These are phyloP conservation scores for Ehretia macrophylla DNA, from an alignment of 257 asterid species.

Conservation along the genomic window DNA sequence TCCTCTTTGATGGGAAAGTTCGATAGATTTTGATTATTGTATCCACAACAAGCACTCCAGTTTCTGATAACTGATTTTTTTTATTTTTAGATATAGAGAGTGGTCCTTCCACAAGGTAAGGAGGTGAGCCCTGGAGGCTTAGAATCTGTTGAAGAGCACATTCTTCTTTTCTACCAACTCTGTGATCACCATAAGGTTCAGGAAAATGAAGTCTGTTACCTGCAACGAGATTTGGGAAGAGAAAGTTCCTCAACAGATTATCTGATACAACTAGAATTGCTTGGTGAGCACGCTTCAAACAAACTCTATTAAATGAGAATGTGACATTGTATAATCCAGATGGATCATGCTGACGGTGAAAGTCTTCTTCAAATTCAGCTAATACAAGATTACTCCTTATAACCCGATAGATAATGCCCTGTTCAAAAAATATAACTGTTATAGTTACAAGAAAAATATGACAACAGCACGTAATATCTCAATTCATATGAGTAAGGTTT, in stretches of 20 bases:
- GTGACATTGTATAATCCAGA: slow-evolving; percentile 16
- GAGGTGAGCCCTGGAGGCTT: slow-evolving; percentile 20
- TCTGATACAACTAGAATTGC: slow-evolving; percentile 14
- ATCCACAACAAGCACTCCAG: not conserved
- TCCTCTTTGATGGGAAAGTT: slow-evolving; percentile 7
- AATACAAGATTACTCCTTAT: not conserved
- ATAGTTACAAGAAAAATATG: too few relatives aligned
- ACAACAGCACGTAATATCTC: too few relatives aligned
- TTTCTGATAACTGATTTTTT: too few relatives aligned
- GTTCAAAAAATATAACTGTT: not conserved
- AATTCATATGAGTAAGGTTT: too few relatives aligned
- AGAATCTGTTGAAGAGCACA: slow-evolving; percentile 8
- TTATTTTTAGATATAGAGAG: slow-evolving; percentile 1
- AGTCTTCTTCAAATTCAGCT: slow-evolving; percentile 16
- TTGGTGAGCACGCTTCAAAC: slow-evolving; percentile 24
- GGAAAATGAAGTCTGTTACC: not conserved
- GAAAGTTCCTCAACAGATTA: slow-evolving; percentile 4
- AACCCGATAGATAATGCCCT: not conserved
- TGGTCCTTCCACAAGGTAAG: slow-evolving; percentile 25
- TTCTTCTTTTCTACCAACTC: not conserved
- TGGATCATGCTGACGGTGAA: slow-evolving; percentile 9
- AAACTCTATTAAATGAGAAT: slow-evolving; percentile 24
- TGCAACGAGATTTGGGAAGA: slow-evolving; percentile 15
- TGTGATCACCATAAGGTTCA: not conserved
- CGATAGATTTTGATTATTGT: slow-evolving; percentile 8